Evolutionary conservation across 2,329 filamentous ascomycete species (phyloP).

Genomic region (Cladosporium oxysporum): DNA sequence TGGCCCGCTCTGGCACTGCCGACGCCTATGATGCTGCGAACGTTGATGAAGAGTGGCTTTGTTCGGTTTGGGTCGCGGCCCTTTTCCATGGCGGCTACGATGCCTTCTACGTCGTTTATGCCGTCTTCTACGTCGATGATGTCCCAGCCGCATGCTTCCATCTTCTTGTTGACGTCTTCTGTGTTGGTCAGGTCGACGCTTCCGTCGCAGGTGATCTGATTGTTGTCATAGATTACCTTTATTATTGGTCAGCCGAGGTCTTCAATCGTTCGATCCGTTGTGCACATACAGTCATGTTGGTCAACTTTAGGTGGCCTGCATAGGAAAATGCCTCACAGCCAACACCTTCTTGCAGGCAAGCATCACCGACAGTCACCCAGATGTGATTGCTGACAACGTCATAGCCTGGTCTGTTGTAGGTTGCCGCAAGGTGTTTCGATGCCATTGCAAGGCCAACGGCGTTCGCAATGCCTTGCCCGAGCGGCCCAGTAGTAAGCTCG

Average conservation of each 20-base stretch:
- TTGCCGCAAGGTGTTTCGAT: slow-evolving; percentile 56
- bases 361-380: slow-evolving; percentile 61
- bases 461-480: slow-evolving; percentile 61
- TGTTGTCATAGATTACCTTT: slow-evolving; percentile 59
- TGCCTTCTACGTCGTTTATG: slow-evolving; percentile 52
- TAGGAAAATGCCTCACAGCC: slow-evolving; percentile 60
- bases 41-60: slow-evolving; percentile 59
- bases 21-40: slow-evolving; percentile 58
- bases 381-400: slow-evolving; percentile 55
- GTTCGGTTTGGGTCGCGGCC: slow-evolving; percentile 36
- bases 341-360: slow-evolving; percentile 61
- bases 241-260: not conserved
- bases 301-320: slow-evolving; percentile 56
- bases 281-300: slow-evolving; percentile 53
- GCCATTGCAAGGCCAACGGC: slow-evolving; percentile 63
- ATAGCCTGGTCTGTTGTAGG: slow-evolving; percentile 53
- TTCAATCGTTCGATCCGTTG: not conserved
- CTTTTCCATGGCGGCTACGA: slow-evolving; percentile 50
- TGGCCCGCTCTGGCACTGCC: slow-evolving; percentile 53
- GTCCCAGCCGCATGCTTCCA: slow-evolving; percentile 57
- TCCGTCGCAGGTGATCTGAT: slow-evolving; percentile 61
- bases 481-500: slow-evolving; percentile 61
- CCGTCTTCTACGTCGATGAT: slow-evolving; percentile 59
- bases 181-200: slow-evolving; percentile 55
- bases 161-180: slow-evolving; percentile 60